Percentiles rank a stretch among this genome's conserved stretches.
Conservation (phyloP, 805 yeast species). For the Metschnikowia baotianmanensis region DNA sequence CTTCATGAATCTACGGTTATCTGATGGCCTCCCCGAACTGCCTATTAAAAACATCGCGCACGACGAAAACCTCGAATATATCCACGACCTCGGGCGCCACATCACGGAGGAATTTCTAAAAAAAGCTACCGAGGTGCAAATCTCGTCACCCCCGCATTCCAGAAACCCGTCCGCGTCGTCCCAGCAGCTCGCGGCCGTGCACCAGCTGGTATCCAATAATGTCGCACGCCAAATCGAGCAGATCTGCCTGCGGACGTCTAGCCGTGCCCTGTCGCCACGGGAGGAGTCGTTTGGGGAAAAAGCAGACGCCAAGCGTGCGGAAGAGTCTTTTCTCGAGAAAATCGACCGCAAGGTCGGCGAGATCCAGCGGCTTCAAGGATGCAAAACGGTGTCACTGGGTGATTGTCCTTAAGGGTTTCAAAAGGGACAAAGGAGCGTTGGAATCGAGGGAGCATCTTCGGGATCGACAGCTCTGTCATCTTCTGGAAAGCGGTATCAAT, state of each 20-base stretch:
- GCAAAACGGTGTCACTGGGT: constrained; percentile 1
- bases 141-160: constrained; percentile 10
- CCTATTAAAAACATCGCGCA: not conserved
- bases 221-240: constrained; percentile 30
- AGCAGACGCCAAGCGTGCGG: constrained; percentile 20
- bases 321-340: constrained; percentile 25
- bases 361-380: constrained; percentile 13
- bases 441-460: not conserved
- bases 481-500: no score
- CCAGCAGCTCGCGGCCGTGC: constrained; percentile 23
- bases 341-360: constrained; percentile 29
- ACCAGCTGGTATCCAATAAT: constrained; percentile 30
- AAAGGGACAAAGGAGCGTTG: not conserved
- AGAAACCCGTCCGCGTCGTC: constrained; percentile 7
- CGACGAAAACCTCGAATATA: constrained; percentile 17
- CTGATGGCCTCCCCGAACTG: no score
- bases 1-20: no score
- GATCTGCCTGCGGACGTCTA: constrained; percentile 9
- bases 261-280: constrained; percentile 10
- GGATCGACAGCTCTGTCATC: not conserved
- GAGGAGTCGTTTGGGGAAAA: constrained; percentile 1
- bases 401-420: not conserved
- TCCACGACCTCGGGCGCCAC: constrained; percentile 34
- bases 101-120: constrained; percentile 32
- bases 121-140: constrained; percentile 32